Percentiles rank a stretch among this genome's conserved stretches.
These are phyloP conservation scores for Polyporus tsugae DNA, from an alignment of 1,284 basidiomycete genomes.

Conservation along the genomic window DNA sequence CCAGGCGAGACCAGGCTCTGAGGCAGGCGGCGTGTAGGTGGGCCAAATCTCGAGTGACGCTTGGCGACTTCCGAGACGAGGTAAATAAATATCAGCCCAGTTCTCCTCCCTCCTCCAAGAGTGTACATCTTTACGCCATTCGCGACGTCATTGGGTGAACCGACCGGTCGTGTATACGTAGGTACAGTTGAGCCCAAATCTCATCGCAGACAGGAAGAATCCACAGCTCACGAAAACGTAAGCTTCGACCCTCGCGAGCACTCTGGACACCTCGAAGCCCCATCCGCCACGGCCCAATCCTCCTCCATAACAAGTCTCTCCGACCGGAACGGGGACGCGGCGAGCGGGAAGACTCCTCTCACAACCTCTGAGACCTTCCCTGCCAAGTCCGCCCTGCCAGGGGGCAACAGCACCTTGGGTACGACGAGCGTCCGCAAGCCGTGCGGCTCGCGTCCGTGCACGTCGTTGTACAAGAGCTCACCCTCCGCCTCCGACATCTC, in stretches of 20 bases:
- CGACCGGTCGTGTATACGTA: too few species aligned
- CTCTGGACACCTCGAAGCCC: not conserved
- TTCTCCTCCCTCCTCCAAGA: too few species aligned
- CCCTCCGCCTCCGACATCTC: not conserved
- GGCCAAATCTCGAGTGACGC: too few species aligned
- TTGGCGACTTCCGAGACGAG: too few species aligned
- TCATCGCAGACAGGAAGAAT: too few species aligned
- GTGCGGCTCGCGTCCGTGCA: not conserved
- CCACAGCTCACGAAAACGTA: not conserved
- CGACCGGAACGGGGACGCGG: not conserved
- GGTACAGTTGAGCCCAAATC: too few species aligned
- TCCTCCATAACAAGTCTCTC: not conserved
- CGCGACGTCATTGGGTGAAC: too few species aligned
- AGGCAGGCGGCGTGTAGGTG: too few species aligned
- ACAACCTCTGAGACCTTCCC: not conserved
- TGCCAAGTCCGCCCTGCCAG: not conserved
- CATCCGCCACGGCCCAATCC: not conserved
- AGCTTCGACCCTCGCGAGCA: not conserved
- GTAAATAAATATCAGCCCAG: too few species aligned
- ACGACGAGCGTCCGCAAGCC: not conserved
- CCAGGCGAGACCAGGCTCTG: too few species aligned
- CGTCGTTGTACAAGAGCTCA: not conserved
- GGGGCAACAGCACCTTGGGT: not conserved
- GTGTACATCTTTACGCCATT: too few species aligned
- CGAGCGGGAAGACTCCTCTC: conserved; percentile 1